Conservation (phyloP, 495 filamentous ascomycete species). For the Hypoxylon cercidicola region DNA sequence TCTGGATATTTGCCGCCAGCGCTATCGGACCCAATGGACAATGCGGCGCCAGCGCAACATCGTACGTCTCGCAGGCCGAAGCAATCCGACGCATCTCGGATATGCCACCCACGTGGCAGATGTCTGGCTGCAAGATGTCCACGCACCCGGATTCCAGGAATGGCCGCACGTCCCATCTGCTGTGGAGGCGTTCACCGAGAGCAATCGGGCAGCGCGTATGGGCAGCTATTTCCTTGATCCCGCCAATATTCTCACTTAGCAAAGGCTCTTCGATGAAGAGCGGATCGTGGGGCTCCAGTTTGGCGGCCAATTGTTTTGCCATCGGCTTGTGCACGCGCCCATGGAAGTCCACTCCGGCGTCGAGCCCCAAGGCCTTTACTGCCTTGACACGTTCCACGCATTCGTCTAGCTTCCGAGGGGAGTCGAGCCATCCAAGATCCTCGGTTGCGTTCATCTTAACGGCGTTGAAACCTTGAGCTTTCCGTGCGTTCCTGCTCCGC, state of each 20-base stretch:
- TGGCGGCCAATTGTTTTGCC: constrained; percentile 80
- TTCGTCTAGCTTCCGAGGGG: constrained; percentile 69
- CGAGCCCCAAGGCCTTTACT: constrained; percentile 76
- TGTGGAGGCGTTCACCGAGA: constrained; percentile 79
- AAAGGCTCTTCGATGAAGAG: constrained; percentile 87
- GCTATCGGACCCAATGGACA: constrained; percentile 82
- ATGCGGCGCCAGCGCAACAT: constrained; percentile 80
- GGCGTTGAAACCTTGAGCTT: constrained; percentile 75
- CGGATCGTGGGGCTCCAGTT: constrained; percentile 74
- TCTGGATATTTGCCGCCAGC: constrained; percentile 76
- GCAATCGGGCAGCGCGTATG: constrained; percentile 75
- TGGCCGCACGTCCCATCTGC: constrained; percentile 78
- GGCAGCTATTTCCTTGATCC: constrained; percentile 71
- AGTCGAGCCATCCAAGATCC: constrained; percentile 83
- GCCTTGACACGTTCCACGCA: constrained; percentile 74
- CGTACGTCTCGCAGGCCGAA: constrained; percentile 79
- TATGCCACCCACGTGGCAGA: constrained; percentile 80
- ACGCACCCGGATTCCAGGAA: constrained; percentile 76
- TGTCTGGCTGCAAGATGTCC: constrained; percentile 81
- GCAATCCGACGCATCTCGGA: constrained; percentile 78
- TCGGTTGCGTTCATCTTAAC: constrained; percentile 88
- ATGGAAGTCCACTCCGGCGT: constrained; percentile 81
- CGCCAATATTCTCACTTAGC: constrained; percentile 75
- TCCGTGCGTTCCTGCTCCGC: constrained; percentile 62
- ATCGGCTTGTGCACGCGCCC: constrained; percentile 82